Base-by-base conservation (phyloP, 2,329 filamentous ascomycete species). In the Ceratocystis variospora region DNA sequence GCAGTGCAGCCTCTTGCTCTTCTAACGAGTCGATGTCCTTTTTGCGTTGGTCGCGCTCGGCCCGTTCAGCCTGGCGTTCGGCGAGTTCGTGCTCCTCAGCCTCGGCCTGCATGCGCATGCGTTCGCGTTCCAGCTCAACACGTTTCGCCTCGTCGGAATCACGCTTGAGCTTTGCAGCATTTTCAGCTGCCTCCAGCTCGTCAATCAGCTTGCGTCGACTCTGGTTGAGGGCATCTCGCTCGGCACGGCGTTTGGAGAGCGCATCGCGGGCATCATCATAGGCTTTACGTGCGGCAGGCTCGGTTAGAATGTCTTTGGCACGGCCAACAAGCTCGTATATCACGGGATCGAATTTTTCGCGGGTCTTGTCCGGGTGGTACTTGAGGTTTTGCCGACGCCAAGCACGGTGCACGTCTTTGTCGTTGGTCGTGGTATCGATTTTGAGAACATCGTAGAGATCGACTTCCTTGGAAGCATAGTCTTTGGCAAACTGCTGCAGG, bases 331-430 rank as follows among this genome's bases (percentile, higher is more conserved):
- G 80, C 75, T 96, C 89, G 79, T 95, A 97, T 72, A 88, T 89
- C 66, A 87, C 86, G 59, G 89, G 81, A 70, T 94, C 90, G 71
- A 87, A 90, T 46, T 81, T 78, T 64, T 83, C 84, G 69, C 86
- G 83, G 66, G 92, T 86, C 77, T 96, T 96, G 80, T 97, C 93
- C 0, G 93, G 93, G 75, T 97, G 93, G 78, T 92, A 90, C 72
- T 90, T 90, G n/a, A 96, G 80, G 2, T 90, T 90, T 37, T 87
- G 86, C 71, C 89, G 89, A 68, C 90, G 85, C 80, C 93, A 96
- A 57, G 90, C 90, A 70, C 88, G 86, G 69, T 89, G 87, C 72
- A 96, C 87, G 69, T 91, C 87, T n/a, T 84, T 77, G 66, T 87
- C 86, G 22, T 81, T 77, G 0, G 87, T 83, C 19, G 85, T 81